Evolutionary conservation across 768 basidiomycete species (phyloP).

Genomic region (Termitomyces eurrhizus): DNA sequence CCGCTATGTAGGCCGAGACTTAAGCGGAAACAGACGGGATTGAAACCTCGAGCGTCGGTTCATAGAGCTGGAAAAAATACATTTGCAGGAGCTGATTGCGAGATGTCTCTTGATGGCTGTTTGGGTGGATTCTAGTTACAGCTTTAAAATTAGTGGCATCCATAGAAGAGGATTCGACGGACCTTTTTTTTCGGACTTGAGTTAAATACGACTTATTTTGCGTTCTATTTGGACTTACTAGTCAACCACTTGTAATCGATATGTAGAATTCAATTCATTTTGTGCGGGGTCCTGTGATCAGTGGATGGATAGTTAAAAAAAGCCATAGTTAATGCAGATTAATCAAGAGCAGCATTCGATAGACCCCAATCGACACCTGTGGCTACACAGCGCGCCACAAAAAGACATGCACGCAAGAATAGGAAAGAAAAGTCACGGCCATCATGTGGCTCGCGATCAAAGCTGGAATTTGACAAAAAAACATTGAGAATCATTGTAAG

Average conservation of each 20-base stretch:
- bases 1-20: conserved; percentile 6
- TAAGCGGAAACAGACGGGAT: conserved; percentile 11
- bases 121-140: conserved; percentile 23
- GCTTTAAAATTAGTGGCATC: not conserved
- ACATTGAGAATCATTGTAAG: not conserved
- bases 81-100: conserved; percentile 10
- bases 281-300: not conserved
- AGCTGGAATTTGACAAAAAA: not conserved
- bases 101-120: conserved; percentile 23
- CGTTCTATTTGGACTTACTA: not conserved
- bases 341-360: not conserved
- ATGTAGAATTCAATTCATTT: not conserved
- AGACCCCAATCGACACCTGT: not conserved
- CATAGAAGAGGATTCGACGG: not conserved
- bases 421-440: no score
- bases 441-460: not conserved
- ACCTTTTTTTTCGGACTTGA: not conserved
- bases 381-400: no score
- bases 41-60: conserved; percentile 1
- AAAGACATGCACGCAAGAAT: no score
- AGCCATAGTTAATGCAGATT: no score
- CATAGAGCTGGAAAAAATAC: conserved; percentile 1
- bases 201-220: not conserved
- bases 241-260: not conserved
- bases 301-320: not conserved